phyloP scores from a whole-genome alignment of 2,329 filamentous ascomycete genomes.

The Aspergillus fijiensis region DNA sequence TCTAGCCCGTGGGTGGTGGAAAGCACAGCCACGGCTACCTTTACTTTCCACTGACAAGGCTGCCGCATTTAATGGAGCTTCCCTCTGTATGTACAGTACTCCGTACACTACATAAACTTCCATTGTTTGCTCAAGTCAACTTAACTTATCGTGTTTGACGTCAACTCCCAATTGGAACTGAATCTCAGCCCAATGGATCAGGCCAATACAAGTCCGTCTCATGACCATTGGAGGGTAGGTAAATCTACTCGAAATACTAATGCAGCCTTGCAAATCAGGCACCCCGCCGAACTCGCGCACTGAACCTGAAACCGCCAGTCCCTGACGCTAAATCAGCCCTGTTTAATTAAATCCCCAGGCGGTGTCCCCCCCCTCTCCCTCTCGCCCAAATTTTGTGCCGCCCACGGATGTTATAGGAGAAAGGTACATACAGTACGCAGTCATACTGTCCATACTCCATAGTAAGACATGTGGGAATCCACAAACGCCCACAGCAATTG shows the following conservation, averaged over 20 bases:
- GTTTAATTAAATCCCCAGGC: neutral
- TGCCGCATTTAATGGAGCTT: neutral
- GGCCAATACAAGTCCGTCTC: neutral
- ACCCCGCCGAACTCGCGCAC: neutral
- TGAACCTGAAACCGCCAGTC: slow-evolving; percentile 2
- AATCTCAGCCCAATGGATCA: neutral
- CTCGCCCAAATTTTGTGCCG: neutral
- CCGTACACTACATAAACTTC: too few relatives aligned
- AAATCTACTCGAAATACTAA: neutral
- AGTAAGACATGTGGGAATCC: neutral
- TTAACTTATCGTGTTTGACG: neutral
- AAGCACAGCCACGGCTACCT: slow-evolving; percentile 12
- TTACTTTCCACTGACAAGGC: neutral
- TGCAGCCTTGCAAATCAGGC: neutral
- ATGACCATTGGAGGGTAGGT: too few relatives aligned
- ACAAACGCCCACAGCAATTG: neutral
- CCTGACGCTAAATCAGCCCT: slow-evolving; percentile 1
- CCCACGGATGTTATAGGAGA: neutral
- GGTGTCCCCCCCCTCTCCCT: neutral
- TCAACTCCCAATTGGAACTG: too few relatives aligned
- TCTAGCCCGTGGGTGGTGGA: neutral
- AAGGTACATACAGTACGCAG: too few relatives aligned
- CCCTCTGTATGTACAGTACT: too few relatives aligned
- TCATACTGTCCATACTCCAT: too few relatives aligned
- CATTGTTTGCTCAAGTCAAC: neutral